A percentile compares a stretch with the other conserved stretches of the same genome.
phyloP scores from a whole-genome alignment of 140 eudicot genomes.

The Flaveria floridana region DNA sequence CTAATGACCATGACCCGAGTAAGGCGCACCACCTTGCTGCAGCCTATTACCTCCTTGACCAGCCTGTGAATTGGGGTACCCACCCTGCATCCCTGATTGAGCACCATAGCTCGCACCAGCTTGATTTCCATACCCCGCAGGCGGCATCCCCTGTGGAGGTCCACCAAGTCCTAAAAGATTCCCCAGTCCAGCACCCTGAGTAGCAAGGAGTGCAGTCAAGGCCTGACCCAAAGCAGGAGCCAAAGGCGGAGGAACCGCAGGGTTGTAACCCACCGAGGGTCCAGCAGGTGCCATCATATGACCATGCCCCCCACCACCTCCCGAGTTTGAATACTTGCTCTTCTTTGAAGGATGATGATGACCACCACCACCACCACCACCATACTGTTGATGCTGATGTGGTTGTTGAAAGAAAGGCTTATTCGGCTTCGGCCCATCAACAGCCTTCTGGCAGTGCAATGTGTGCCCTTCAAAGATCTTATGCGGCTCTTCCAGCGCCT shows the following conservation, averaged over 20 bases:
- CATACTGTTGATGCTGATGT: conserved; percentile 44
- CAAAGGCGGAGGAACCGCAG: conserved; percentile 51
- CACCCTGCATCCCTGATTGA: conserved; percentile 79
- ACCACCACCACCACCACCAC: conserved; percentile 36
- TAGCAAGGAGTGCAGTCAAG: conserved; percentile 73
- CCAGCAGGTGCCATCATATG: conserved; percentile 87
- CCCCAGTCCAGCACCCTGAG: conserved; percentile 86
- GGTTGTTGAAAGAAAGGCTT: conserved; percentile 52
- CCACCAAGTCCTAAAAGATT: conserved; percentile 67
- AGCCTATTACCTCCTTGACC: conserved; percentile 78
- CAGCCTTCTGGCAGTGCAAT: conserved; percentile 83
- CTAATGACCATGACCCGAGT: conserved; percentile 87
- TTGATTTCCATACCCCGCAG: conserved; percentile 69
- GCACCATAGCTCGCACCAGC: conserved; percentile 55
- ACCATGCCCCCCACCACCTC: conserved; percentile 48
- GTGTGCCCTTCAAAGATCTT: conserved; percentile 83
- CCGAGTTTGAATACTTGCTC: conserved; percentile 51
- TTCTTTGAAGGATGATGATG: conserved; percentile 50
- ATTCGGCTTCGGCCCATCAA: conserved; percentile 76
- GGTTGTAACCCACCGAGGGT: conserved; percentile 57
- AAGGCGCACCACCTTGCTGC: conserved; percentile 71
- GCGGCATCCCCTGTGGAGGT: conserved; percentile 65
- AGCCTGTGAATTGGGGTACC: conserved; percentile 67
- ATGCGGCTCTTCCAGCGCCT: conserved; percentile 92
- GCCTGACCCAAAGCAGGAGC: conserved; percentile 94